These are phyloP conservation scores for Populus tremula DNA, from an alignment of 345 rosid genomes.

Conservation along the genomic window DNA sequence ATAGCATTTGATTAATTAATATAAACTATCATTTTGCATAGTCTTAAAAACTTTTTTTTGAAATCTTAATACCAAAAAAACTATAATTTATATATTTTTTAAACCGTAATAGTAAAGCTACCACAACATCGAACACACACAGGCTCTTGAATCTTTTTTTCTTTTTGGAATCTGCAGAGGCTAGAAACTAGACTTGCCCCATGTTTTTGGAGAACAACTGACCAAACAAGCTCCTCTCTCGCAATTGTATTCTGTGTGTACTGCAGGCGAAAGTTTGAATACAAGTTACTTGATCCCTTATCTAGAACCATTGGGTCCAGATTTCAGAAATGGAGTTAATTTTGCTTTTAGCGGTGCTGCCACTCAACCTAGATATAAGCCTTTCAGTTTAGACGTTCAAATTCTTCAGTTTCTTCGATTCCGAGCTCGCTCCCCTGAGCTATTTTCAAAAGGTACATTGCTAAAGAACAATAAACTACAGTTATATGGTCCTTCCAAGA, in stretches of 20 bases:
- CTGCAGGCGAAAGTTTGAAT: constrained; percentile 41
- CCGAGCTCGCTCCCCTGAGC: constrained; percentile 36
- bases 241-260: not conserved
- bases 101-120: no score
- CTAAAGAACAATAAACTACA: no score
- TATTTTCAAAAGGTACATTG: constrained; percentile 25
- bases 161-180: not conserved
- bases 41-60: no score
- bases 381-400: constrained; percentile 39
- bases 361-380: constrained; percentile 29
- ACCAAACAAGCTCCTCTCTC: not conserved
- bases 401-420: constrained; percentile 42
- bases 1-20: no score
- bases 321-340: constrained; percentile 38
- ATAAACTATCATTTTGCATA: no score
- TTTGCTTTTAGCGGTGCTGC: constrained; percentile 39
- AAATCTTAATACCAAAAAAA: no score
- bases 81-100: no score
- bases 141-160: rapidly evolving
- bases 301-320: constrained; percentile 32
- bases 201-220: not conserved
- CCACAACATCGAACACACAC: no score
- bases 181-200: not conserved
- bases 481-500: no score
- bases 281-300: constrained; percentile 34